These are phyloP conservation scores for Fusarium sp. DNA, from an alignment of 2,329 filamentous ascomycete genomes.

Conservation along the genomic window DNA sequence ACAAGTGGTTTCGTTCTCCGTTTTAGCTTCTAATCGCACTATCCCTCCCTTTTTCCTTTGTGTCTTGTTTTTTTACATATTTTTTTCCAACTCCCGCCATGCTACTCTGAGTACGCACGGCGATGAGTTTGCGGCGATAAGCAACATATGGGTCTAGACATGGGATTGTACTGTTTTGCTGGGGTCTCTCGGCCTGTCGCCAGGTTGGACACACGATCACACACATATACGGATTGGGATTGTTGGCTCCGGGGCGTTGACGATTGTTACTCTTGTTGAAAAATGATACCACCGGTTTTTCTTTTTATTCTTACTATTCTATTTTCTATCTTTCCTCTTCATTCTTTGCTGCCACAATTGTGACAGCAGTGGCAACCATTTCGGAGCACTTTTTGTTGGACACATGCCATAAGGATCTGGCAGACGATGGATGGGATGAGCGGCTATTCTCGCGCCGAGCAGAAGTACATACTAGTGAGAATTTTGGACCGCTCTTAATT, in stretches of 20 bases:
- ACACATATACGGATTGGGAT: slow-evolving; percentile 35
- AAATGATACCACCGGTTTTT: slow-evolving; percentile 44
- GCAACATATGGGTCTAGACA: slow-evolving; percentile 36
- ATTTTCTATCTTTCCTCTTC: slow-evolving; percentile 1
- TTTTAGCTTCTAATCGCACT: slow-evolving; percentile 53
- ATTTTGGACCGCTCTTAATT: background rate
- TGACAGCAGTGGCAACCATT: background rate
- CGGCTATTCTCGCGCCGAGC: background rate
- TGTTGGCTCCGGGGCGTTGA: slow-evolving; percentile 39
- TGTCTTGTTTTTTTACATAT: background rate
- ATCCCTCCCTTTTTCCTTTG: background rate
- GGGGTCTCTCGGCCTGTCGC: slow-evolving; percentile 35
- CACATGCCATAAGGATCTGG: slow-evolving; percentile 20
- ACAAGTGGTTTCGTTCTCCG: slow-evolving; percentile 55
- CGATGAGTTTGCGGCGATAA: slow-evolving; percentile 23
- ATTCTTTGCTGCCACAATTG: slow-evolving; percentile 9
- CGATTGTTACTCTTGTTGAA: slow-evolving; percentile 34
- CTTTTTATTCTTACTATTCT: slow-evolving; percentile 2
- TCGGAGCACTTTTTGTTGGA: slow-evolving; percentile 4
- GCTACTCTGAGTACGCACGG: background rate
- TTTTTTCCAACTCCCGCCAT: background rate
- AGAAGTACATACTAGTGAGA: background rate
- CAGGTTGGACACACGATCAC: slow-evolving; percentile 39
- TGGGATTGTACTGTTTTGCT: slow-evolving; percentile 35
- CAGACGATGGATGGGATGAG: background rate